Base-by-base conservation (phyloP, 2,329 filamentous ascomycete species). In the Aschersonia sp. region DNA sequence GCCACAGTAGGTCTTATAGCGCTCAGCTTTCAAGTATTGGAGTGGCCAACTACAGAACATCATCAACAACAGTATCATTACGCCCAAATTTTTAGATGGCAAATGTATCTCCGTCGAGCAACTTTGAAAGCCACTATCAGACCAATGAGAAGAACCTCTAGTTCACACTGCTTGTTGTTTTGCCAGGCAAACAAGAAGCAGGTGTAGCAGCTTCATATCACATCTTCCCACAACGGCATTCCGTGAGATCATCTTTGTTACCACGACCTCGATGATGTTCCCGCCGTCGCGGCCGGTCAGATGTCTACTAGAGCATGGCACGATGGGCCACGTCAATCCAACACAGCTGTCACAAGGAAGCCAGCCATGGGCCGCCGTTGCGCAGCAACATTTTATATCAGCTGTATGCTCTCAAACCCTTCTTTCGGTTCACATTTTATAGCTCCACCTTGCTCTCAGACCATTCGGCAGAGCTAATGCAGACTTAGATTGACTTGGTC, bases 361-460 rank as follows among this genome's bases (percentile, higher is more conserved):
- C 57, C 81, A 85, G 55, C 89, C 88, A 3, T 95, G 91, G 72
- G 74, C 77, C 1, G 72, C 78, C 1, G 74, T 95, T 52, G 63
- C 76, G 30, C 66, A 71, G 2, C 79, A 85, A 46, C 72, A 74
- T 40, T 88, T 85, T 59, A 70, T 82, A 30, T 82, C 91, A 59
- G 84, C 79, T 56, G 83, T 82, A 61, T 48, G 59, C 51, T 12
- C 3, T 43, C 5, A 30, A n/a, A 5, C 28, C 6, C n/a, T n/a
- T 42, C 20, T 28, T n/a, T 42, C 20, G 20, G 20, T 20, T 20
- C 20, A 20, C 20, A 20, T 20, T 20, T 20, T 20, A 20, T 20
- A 20, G 20, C 20, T 20, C 20, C 20, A 20, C 20, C 2, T 20
- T 20, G 20, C 20, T 20, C 20, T 20, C 20, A 20, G 20, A 20